Percentiles rank a stretch among this genome's conserved stretches.
phyloP scores from a whole-genome alignment of 176 grass and related monocot species.

The Ensete glaucum region DNA sequence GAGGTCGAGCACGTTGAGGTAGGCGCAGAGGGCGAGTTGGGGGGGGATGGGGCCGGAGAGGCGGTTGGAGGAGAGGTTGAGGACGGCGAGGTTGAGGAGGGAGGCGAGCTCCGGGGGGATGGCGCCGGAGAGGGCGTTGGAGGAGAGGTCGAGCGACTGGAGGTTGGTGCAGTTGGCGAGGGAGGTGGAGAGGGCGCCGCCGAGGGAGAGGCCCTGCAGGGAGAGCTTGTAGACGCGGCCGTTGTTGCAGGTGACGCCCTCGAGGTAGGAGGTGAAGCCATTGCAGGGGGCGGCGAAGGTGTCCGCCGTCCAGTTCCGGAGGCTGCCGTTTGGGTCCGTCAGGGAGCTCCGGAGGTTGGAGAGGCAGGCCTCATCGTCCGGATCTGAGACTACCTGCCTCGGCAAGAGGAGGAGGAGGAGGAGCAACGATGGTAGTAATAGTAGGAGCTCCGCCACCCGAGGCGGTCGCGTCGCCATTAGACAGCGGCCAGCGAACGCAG shows the following conservation, averaged over 20 bases:
- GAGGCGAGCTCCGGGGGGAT: not conserved
- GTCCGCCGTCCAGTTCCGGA: not conserved
- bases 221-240: conserved; percentile 2
- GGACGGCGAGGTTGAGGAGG: conserved; percentile 8
- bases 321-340: not conserved
- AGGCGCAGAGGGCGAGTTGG: conserved; percentile 1
- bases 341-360: not conserved
- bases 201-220: not conserved
- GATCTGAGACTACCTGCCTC: not conserved
- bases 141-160: conserved; percentile 2
- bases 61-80: conserved; percentile 3
- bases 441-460: not conserved
- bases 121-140: not conserved
- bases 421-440: not conserved
- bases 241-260: conserved; percentile 6
- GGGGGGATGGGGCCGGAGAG: not conserved
- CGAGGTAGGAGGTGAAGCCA: not conserved
- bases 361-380: not conserved
- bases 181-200: not conserved
- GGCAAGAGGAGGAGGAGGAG: not conserved
- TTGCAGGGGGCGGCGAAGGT: not conserved
- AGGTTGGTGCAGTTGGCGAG: not conserved
- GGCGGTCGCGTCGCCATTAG: not conserved
- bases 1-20: conserved; percentile 7
- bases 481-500: not conserved